A percentile compares a stretch with the other conserved stretches of the same genome.
Conservation (phyloP, 352 stramenopile species). For the Globisporangium okanoganense region DNA sequence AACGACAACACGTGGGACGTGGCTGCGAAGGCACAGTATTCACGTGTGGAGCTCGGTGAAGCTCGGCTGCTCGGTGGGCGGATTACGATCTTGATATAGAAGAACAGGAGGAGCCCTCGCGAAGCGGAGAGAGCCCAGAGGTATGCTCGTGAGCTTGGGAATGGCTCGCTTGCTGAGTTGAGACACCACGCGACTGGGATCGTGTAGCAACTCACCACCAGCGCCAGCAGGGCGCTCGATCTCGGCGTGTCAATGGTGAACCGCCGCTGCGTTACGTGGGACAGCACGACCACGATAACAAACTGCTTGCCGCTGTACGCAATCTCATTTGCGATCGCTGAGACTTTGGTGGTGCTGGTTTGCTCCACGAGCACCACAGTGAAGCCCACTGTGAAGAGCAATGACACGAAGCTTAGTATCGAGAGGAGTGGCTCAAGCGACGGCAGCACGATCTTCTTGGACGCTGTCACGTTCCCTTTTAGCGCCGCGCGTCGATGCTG, state of each 20-base stretch:
- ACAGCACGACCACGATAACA: constrained; percentile 30
- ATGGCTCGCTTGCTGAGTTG: not conserved
- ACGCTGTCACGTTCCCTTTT: constrained; percentile 20
- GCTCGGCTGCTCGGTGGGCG: constrained; percentile 15
- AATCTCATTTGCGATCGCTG: constrained; percentile 18
- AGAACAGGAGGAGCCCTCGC: constrained; percentile 17
- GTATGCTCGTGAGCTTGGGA: constrained; percentile 10
- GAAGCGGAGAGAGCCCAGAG: constrained; percentile 6
- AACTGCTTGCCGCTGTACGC: constrained; percentile 39
- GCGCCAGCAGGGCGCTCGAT: constrained; percentile 21
- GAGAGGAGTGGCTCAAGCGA: constrained; percentile 38
- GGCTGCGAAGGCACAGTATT: constrained; percentile 25
- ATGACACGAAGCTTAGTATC: constrained; percentile 19
- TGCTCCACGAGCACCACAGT: constrained; percentile 7
- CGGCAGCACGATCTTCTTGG: constrained; percentile 30
- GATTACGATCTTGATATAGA: constrained; percentile 20
- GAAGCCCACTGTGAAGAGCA: constrained; percentile 20
- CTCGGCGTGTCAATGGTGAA: constrained; percentile 25
- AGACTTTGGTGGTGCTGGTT: constrained; percentile 8
- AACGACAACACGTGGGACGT: constrained; percentile 17
- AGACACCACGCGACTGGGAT: constrained; percentile 19
- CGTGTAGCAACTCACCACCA: constrained; percentile 23
- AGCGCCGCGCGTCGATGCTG: constrained; percentile 23
- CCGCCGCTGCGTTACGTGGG: constrained; percentile 35
- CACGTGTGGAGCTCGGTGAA: constrained; percentile 12